phyloP scores from a whole-genome alignment of 2,329 filamentous ascomycete species.

The Penicillium glabrum region DNA sequence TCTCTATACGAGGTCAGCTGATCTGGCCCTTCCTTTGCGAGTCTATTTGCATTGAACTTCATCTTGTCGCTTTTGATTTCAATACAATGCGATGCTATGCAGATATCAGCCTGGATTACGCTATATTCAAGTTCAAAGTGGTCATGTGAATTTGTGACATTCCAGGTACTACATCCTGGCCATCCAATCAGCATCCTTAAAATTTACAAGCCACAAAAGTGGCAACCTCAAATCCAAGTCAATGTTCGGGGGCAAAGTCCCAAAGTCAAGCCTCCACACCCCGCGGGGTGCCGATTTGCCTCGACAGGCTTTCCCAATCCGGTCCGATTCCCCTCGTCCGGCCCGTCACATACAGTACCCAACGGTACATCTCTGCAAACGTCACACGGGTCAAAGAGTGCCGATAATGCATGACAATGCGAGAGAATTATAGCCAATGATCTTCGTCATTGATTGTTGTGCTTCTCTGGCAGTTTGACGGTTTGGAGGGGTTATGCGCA shows the following conservation, averaged over 20 bases:
- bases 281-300: constrained; percentile 16
- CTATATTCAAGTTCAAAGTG: not conserved
- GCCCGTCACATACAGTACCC: not conserved
- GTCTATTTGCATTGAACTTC: not conserved
- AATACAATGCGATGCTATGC: not conserved
- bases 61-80: not conserved
- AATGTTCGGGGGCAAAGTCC: not conserved
- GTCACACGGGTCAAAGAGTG: not conserved
- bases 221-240: not conserved
- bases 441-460: not conserved
- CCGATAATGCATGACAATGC: not conserved
- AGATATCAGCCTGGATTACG: not conserved
- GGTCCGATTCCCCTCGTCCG: constrained; percentile 13
- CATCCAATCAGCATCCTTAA: not conserved
- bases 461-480: not conserved
- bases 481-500: constrained; percentile 2
- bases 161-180: not conserved
- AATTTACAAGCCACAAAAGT: not conserved
- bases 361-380: not conserved
- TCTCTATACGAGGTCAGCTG: constrained; percentile 8
- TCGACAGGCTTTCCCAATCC: not conserved
- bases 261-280: not conserved
- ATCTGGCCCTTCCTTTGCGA: not conserved
- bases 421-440: not conserved
- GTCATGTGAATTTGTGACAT: not conserved